Evolutionary conservation across 371 early-diverging fungal genomes (phyloP).

Genomic region (Rhizopus delemar): DNA sequence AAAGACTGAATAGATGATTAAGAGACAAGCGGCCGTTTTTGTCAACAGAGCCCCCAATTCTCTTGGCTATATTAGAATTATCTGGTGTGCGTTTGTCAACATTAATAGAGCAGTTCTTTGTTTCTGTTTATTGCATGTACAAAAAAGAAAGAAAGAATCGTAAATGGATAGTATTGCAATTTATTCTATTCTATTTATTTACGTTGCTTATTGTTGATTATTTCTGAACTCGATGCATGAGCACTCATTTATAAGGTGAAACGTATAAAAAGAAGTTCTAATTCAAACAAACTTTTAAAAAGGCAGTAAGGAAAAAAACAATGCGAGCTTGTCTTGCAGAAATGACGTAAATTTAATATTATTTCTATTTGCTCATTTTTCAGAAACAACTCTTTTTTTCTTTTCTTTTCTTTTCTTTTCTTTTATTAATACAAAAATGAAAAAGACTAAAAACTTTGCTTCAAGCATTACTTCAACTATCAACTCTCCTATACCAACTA

Average conservation of each 20-base stretch:
- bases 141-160: neutral
- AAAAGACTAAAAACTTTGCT: slow-evolving; percentile 25
- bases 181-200: too few relatives aligned
- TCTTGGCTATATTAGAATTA: slow-evolving; percentile 8
- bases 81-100: neutral
- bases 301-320: too few relatives aligned
- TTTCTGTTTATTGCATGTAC: neutral
- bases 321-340: neutral
- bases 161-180: neutral
- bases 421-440: slow-evolving; percentile 18
- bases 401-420: neutral
- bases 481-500: slow-evolving; percentile 65
- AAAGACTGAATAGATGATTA: slow-evolving; percentile 90
- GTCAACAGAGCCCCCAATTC: slow-evolving; percentile 32
- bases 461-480: slow-evolving; percentile 28
- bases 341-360: neutral
- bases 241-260: too few relatives aligned
- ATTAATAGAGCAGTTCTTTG: neutral
- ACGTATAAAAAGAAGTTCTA: too few relatives aligned
- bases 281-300: too few relatives aligned
- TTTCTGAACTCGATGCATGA: too few relatives aligned
- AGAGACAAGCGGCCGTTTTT: slow-evolving; percentile 72
- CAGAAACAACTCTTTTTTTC: too few relatives aligned
- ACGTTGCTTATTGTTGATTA: too few relatives aligned
- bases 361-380: too few relatives aligned